A percentile compares a stretch with the other conserved stretches of the same genome.
Evolutionary conservation across 2,329 filamentous ascomycete genomes (phyloP).

Genomic region (Apiospora rasikravindrae): DNA sequence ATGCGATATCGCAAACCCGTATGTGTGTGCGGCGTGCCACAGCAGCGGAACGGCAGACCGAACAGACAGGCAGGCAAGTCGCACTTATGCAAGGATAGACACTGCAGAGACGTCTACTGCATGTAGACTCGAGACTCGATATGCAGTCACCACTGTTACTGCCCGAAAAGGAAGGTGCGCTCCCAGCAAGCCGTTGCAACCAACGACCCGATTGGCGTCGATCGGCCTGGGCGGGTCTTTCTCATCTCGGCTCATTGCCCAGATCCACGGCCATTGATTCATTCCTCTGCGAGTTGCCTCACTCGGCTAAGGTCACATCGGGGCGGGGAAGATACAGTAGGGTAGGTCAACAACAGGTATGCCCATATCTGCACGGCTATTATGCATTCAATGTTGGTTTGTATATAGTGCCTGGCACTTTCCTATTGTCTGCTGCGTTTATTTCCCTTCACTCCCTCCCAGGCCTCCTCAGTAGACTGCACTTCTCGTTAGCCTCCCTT

Average conservation of each 20-base stretch:
- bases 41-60: not conserved
- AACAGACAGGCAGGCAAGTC: not conserved
- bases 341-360: not conserved
- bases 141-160: not conserved
- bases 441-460: not conserved
- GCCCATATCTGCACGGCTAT: not conserved
- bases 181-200: not conserved
- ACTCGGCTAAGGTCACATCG: not conserved
- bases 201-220: not conserved
- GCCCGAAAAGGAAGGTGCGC: slow-evolving; percentile 7
- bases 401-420: not conserved
- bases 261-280: slow-evolving; percentile 11
- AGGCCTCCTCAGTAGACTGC: not conserved
- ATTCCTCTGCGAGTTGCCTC: slow-evolving; percentile 3
- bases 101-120: not conserved
- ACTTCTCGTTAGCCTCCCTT: not conserved
- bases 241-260: slow-evolving; percentile 8
- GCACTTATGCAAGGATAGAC: not conserved
- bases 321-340: not conserved
- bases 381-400: not conserved
- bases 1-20: not conserved
- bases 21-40: not conserved
- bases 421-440: not conserved
- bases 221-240: slow-evolving; percentile 5
- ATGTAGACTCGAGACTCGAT: too few relatives aligned